Evolutionary conservation across 805 yeast species (phyloP).

Genomic region (Sporopachydermia quercuum): DNA sequence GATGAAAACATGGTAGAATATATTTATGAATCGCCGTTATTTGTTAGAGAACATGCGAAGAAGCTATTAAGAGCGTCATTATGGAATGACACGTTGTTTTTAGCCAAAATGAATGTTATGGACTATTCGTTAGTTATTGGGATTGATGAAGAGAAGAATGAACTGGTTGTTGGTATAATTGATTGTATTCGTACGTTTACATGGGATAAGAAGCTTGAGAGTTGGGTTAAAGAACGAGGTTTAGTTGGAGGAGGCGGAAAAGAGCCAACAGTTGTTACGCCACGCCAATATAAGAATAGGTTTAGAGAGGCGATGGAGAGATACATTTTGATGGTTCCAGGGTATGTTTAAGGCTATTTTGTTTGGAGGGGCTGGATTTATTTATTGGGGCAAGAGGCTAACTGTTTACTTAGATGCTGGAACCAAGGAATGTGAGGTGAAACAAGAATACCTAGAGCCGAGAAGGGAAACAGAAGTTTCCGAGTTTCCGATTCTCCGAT

Average conservation of each 20-base stretch:
- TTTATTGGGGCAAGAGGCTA: too few relatives aligned
- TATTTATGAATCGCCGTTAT: constrained; percentile 89
- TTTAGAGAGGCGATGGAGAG: constrained; percentile 97
- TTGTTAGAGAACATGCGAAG: constrained; percentile 85
- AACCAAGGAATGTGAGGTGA: constrained; percentile 12
- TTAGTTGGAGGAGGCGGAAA: constrained; percentile 78
- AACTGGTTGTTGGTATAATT: constrained; percentile 83
- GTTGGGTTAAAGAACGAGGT: constrained; percentile 96
- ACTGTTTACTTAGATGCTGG: too few relatives aligned
- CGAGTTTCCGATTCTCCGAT: too few relatives aligned
- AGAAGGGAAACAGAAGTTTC: too few relatives aligned
- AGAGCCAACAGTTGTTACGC: constrained; percentile 95
- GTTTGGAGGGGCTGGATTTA: too few relatives aligned
- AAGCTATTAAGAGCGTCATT: constrained; percentile 72
- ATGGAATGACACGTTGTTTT: constrained; percentile 88
- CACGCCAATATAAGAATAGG: constrained; percentile 85
- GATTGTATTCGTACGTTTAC: constrained; percentile 92
- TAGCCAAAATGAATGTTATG: constrained; percentile 97
- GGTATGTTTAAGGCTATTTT: too few relatives aligned
- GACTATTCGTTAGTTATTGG: constrained; percentile 94
- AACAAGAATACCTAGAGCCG: too few relatives aligned
- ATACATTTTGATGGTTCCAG: constrained; percentile 90
- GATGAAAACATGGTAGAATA: constrained; percentile 98
- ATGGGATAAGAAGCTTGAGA: constrained; percentile 96
- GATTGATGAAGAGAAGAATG: constrained; percentile 45